Conservation (phyloP, 768 basidiomycete genomes). For the Coprinopsis cinerea region DNA sequence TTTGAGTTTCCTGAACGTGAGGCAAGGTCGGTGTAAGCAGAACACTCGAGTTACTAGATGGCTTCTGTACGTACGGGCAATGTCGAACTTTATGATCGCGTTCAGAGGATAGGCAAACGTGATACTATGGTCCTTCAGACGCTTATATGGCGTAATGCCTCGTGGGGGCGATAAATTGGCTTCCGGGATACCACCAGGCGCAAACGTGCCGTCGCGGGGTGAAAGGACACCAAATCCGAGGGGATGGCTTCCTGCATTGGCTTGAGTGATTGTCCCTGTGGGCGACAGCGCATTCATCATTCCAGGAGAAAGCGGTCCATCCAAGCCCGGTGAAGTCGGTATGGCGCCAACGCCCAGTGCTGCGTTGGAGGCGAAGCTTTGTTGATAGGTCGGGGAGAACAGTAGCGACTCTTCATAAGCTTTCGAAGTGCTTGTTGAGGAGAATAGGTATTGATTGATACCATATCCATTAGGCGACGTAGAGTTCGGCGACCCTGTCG, state of each 20-base stretch:
- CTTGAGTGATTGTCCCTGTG: slow-evolving; percentile 6
- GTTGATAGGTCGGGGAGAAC: slow-evolving; percentile 8
- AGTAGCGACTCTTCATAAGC: slow-evolving; percentile 1
- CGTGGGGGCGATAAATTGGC: slow-evolving; percentile 26
- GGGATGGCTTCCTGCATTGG: slow-evolving; percentile 1
- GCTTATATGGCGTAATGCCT: slow-evolving; percentile 55
- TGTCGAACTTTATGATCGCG: slow-evolving; percentile 26
- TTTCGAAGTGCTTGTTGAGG: background rate
- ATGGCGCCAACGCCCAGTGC: background rate
- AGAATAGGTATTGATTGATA: background rate
- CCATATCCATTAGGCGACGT: background rate
- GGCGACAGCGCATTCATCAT: slow-evolving; percentile 2
- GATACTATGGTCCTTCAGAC: slow-evolving; percentile 60
- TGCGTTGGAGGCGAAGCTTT: slow-evolving; percentile 9
- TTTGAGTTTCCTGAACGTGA: background rate
- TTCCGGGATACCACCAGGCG: background rate
- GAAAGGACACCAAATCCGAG: background rate
- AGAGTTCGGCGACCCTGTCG: background rate
- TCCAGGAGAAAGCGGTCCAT: background rate
- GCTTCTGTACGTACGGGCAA: background rate
- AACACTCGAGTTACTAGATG: background rate
- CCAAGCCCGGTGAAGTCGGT: background rate
- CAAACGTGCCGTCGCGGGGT: background rate
- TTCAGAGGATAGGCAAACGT: slow-evolving; percentile 55
- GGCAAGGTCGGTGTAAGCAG: background rate